Evolutionary conservation across 2,329 filamentous ascomycete species (phyloP), one percentile per base, ranked within the genome.

Genomic region (Aspergillus piperis): DNA sequence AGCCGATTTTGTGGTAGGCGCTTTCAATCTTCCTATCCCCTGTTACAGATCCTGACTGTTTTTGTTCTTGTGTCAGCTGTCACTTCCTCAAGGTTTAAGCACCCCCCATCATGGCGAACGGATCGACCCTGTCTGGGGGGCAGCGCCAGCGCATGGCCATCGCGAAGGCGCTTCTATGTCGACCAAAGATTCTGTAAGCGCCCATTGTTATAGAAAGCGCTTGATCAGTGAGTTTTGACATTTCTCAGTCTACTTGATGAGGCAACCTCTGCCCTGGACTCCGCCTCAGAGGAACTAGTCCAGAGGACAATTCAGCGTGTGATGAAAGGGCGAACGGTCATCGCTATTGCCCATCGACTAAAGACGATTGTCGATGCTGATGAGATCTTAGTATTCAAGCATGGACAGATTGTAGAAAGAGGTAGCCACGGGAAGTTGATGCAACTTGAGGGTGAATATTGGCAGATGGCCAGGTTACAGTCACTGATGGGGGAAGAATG

Each of bases 291-390:
- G 76, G 89, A 88, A 55, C 86, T 92, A 8, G 91, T 96, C 1
- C 92, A 96, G 73, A 88, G 89, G 32, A 91, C 92, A 11, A 81
- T 96, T 1, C 90, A 95, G 65, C 86, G 52, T 90, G 64, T 91
- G 10, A 83, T 90, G 1, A 82, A 86, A 60, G 90, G 60, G 1
- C 57, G 63, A 13, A 71, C 68, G 0, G 68, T 67, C 5, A 63
- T 73, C 27, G 90, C 90, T 3, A 96, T 96, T 72, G 92, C 92
- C 30, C 92, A 96, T 78, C 86, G 92, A 66, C 83, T 96, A 5
- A 93, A 90, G 1, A 96, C 92, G 8, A 93, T 96, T 77, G 89
- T 86, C 74, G 87, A 92, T 67, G 92, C 92, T 1, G 88, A 96
- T 75, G 92, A 92, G 67, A 96, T 96, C 65, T 89, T 96, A 13